A percentile compares a stretch with the other conserved stretches of the same genome.
Conservation (phyloP, 768 basidiomycete species). For the Tulasnella calospora region DNA sequence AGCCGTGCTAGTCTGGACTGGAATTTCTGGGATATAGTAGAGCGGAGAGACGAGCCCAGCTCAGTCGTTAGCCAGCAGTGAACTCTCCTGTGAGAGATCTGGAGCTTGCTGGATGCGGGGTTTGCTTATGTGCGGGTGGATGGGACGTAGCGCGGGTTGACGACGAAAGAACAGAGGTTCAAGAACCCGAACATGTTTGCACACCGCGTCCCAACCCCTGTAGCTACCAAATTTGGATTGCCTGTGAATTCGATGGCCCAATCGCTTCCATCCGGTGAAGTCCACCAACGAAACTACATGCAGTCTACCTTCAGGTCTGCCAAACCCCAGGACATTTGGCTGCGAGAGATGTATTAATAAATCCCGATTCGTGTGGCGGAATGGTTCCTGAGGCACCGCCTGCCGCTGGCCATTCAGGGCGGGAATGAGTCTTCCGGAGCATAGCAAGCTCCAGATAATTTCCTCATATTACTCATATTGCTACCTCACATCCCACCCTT, state of each 20-base stretch:
- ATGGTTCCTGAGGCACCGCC: no score
- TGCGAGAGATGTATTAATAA: no score
- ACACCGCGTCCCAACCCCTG: not conserved
- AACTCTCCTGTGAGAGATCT: not conserved
- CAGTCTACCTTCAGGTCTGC: not conserved
- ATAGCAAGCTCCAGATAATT: no score
- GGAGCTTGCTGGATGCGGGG: not conserved
- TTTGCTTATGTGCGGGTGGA: not conserved
- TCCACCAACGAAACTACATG: not conserved
- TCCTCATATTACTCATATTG: no score
- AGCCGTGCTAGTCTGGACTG: not conserved
- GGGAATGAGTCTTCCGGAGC: no score
- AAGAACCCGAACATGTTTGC: conserved; percentile 1
- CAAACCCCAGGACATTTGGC: not conserved
- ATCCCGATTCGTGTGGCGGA: no score
- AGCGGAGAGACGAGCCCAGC: conserved; percentile 2
- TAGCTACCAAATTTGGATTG: not conserved
- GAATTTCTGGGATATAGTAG: not conserved
- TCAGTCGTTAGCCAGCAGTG: not conserved
- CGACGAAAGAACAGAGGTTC: not conserved
- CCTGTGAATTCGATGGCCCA: not conserved
- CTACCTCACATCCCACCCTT: no score
- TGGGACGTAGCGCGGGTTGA: not conserved
- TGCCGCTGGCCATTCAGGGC: no score
- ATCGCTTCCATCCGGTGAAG: no score